Conservation (phyloP, 805 yeast species). For the Cephaloascus fragrans region DNA sequence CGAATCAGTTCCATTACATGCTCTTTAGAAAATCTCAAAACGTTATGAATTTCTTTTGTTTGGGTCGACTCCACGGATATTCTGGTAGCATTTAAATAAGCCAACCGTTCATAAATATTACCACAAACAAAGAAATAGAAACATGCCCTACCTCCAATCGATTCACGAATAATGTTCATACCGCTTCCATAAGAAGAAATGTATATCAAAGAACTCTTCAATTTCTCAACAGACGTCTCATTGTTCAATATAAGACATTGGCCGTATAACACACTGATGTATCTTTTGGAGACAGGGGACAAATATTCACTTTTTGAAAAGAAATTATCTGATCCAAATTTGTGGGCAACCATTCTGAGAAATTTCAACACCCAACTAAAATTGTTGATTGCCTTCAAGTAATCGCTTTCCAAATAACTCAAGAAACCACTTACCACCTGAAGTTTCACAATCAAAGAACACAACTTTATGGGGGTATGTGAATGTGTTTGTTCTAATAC, state of each 20-base stretch:
- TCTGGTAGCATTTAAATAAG: slow-evolving; percentile 4
- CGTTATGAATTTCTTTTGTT: slow-evolving; percentile 1
- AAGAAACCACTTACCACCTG: slow-evolving; percentile 12
- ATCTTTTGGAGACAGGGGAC: slow-evolving; percentile 5
- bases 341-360: slow-evolving; percentile 3
- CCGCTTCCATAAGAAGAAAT: slow-evolving; percentile 2
- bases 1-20: slow-evolving; percentile 23
- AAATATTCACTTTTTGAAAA: slow-evolving; percentile 6
- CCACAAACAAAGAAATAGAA: slow-evolving; percentile 13
- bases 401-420: slow-evolving; percentile 7
- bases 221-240: neutral
- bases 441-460: slow-evolving; percentile 8
- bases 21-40: slow-evolving; percentile 5
- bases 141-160: slow-evolving; percentile 9
- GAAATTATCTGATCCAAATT: slow-evolving; percentile 2
- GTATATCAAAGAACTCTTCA: neutral
- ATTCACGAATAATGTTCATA: slow-evolving; percentile 7
- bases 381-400: slow-evolving; percentile 6
- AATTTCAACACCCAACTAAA: slow-evolving; percentile 12
- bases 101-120: slow-evolving; percentile 10
- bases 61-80: slow-evolving; percentile 3
- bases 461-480: neutral
- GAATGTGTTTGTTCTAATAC: neutral
- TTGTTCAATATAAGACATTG: neutral
- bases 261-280: slow-evolving; percentile 1